Percentiles rank a stretch among this genome's conserved stretches.
Conservation (phyloP, 2,329 filamentous ascomycete species). For the Chaetothyriales sp. region DNA sequence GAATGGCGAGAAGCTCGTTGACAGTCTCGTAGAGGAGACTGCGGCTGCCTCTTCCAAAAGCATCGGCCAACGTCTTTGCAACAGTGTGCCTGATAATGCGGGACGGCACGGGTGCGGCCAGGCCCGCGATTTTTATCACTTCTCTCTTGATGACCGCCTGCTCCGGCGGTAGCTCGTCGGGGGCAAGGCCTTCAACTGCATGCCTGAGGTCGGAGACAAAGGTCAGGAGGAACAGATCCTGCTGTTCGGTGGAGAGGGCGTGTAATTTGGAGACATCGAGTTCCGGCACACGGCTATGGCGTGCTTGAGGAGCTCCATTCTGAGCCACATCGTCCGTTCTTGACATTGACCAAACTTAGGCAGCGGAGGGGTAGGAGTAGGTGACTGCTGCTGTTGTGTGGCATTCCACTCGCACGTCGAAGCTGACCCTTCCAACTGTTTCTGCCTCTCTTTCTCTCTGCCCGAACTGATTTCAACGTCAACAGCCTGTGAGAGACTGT, state of each 20-base stretch:
- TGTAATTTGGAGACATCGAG: conserved; percentile 84
- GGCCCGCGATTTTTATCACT: conserved; percentile 79
- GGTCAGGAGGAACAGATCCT: conserved; percentile 82
- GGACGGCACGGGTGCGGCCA: conserved; percentile 65
- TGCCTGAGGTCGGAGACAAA: conserved; percentile 71
- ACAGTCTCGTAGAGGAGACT: conserved; percentile 90
- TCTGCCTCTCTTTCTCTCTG: neutral
- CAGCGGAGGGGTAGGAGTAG: neutral
- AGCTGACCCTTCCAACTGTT: neutral
- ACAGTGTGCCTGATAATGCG: conserved; percentile 82
- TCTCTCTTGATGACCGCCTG: conserved; percentile 89
- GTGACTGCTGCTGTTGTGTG: neutral
- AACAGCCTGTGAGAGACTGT: neutral
- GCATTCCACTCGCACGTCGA: neutral
- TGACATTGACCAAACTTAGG: neutral
- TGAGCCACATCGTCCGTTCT: neutral
- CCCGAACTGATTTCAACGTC: neutral
- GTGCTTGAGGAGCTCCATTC: neutral
- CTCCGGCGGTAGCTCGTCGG: conserved; percentile 71
- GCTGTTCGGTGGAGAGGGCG: conserved; percentile 78
- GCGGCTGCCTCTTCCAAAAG: conserved; percentile 73
- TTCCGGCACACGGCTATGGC: conserved; percentile 30
- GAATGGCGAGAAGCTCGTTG: conserved; percentile 63
- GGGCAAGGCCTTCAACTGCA: conserved; percentile 58
- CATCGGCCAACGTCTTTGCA: conserved; percentile 65